Conservation (phyloP, 805 yeast species). For the Wickerhamiella lipophila region DNA sequence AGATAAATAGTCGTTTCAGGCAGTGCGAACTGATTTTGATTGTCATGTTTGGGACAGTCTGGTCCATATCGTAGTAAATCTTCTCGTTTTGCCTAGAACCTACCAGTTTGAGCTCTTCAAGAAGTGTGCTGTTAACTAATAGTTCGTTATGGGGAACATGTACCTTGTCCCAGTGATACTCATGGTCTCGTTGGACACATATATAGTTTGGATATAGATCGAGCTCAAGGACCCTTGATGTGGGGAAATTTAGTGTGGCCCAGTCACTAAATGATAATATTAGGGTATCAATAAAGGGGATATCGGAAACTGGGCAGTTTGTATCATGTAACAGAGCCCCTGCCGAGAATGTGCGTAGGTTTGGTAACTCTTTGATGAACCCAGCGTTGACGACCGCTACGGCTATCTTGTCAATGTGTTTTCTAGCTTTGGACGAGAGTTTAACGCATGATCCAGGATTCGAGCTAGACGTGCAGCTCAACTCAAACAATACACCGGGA, state of each 20-base stretch:
- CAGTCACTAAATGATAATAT: conserved; percentile 2
- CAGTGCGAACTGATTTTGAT: not conserved
- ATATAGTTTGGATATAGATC: conserved; percentile 7
- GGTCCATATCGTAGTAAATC: not conserved
- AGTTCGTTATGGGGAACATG: not conserved
- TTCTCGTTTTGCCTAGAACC: not conserved
- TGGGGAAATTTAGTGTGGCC: conserved; percentile 3
- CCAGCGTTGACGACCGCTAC: not conserved
- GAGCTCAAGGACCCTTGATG: not conserved
- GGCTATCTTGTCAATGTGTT: not conserved
- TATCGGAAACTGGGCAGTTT: not conserved
- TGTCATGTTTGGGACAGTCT: not conserved
- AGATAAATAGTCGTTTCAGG: not conserved
- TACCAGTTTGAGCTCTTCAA: conserved; percentile 8
- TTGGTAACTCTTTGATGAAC: not conserved
- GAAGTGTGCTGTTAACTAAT: not conserved
- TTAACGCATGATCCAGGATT: not conserved
- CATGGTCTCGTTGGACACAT: not conserved
- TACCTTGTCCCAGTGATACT: not conserved
- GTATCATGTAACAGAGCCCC: not conserved
- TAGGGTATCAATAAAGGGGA: not conserved
- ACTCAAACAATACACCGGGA: not conserved
- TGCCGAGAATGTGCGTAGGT: not conserved
- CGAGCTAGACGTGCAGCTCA: not conserved
- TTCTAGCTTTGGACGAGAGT: not conserved